Base-by-base conservation (phyloP, 177 flowering plant genomes). In the Vitis hybrid region DNA sequence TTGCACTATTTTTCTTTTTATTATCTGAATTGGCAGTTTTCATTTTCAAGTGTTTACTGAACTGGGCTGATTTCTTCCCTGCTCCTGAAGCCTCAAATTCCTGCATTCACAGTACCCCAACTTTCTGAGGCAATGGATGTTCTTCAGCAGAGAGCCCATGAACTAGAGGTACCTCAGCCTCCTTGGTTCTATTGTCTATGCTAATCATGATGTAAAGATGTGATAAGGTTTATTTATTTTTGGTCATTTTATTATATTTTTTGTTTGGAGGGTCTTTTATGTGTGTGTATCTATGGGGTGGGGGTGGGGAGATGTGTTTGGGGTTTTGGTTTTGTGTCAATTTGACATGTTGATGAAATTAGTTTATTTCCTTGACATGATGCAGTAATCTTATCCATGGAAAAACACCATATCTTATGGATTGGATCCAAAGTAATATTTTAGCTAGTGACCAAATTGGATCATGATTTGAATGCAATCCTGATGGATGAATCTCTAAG, bases 21-120 rank as follows among this genome's bases (percentile, higher is more conserved):
- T 64, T 74, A 48, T 75, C 29, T 13, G 2, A 60, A 60, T 57
- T 70, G 71, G 72, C 77, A 79, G 79, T 82, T 79, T 78, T 75
- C 63, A 71, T 81, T 82, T 79, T 78, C 72, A 20, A 71, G 64
- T 82, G 69, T 78, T 80, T 77, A 77, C 83, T 87, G 84, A 83
- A 77, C 73, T 80, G 73, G 76, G 39, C 80, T 83, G 81, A 76
- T 83, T 53, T 83, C 76, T 82, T 85, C 68, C 75, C 77, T 86
- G 80, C 76, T 82, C 65, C 66, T 89, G 83, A 85, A 93, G 98
- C 93, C 84, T 82, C 74, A 76, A 74, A 74, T 87, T 67, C 94
- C 96, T 16, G 97, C 96, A 67, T 92, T 94, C 76, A 87, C 96
- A 1, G 91, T 81, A 16, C 80, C 86, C 31, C 98, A 94, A 82